Conservation (phyloP, 2,329 filamentous ascomycete species). For the Fusarium verticillioides region DNA sequence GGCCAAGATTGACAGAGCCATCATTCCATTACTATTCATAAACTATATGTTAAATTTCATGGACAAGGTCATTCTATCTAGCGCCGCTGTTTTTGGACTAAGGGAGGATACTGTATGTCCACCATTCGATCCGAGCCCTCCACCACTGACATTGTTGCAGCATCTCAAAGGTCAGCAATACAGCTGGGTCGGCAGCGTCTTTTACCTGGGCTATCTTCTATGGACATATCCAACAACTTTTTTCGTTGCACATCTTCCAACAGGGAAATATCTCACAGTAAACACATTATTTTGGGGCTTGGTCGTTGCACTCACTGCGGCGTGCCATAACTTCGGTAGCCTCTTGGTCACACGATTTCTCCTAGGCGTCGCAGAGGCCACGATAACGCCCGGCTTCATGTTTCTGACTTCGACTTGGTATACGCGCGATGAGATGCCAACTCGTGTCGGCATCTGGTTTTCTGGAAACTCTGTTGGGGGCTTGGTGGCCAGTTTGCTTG, state of each 20-base stretch:
- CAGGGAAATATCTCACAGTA: constrained; percentile 58
- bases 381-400: constrained; percentile 65
- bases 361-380: constrained; percentile 65
- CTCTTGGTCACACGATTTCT: constrained; percentile 64
- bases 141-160: constrained; percentile 8
- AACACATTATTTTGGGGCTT: constrained; percentile 64
- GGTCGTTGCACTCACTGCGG: constrained; percentile 57
- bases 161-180: constrained; percentile 61
- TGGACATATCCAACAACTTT: constrained; percentile 63
- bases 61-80: constrained; percentile 68
- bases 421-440: constrained; percentile 66
- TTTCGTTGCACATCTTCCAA: constrained; percentile 59
- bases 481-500: constrained; percentile 60
- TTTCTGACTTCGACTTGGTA: constrained; percentile 68
- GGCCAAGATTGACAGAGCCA: constrained; percentile 64
- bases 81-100: constrained; percentile 67
- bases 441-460: constrained; percentile 67
- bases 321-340: constrained; percentile 60
- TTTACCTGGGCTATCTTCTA: constrained; percentile 59
- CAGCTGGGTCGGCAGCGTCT: constrained; percentile 67
- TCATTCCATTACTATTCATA: constrained; percentile 67
- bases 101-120: constrained; percentile 56
- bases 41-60: constrained; percentile 71
- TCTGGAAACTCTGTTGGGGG: constrained; percentile 62
- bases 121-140: too few relatives aligned